These are phyloP conservation scores for Gardenia jasminoides DNA, from an alignment of 257 asterid species.

Conservation along the genomic window DNA sequence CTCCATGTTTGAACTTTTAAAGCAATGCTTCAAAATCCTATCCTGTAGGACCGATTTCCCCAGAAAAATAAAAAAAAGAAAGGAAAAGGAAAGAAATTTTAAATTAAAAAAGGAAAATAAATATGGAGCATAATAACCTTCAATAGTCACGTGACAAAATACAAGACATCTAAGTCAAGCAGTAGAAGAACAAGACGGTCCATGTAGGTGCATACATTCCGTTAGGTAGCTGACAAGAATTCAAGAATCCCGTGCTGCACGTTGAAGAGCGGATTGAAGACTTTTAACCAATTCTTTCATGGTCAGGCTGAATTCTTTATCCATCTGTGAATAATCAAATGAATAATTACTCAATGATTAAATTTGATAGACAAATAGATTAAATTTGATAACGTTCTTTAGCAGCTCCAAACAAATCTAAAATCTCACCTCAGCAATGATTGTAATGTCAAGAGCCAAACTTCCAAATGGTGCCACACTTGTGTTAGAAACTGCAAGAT, in stretches of 20 bases:
- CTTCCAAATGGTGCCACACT: slow-evolving; percentile 29
- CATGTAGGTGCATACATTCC: too few species aligned
- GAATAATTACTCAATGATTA: background rate
- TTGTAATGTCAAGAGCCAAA: slow-evolving; percentile 33
- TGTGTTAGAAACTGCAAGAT: slow-evolving; percentile 16
- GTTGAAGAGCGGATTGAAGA: slow-evolving; percentile 10
- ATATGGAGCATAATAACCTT: too few species aligned
- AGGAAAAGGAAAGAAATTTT: too few species aligned
- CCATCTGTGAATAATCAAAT: slow-evolving; percentile 20
- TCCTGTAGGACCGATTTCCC: too few species aligned
- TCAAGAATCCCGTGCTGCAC: background rate
- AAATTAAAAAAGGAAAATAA: too few species aligned
- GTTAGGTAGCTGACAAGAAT: too few species aligned
- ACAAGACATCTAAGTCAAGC: background rate
- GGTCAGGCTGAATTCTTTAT: slow-evolving; percentile 30
- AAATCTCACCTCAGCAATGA: background rate
- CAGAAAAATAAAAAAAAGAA: too few species aligned
- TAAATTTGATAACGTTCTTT: too few species aligned
- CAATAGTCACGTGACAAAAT: background rate
- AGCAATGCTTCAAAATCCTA: too few species aligned
- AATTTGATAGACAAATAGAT: too few species aligned
- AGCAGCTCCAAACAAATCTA: background rate
- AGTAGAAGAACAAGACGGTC: too few species aligned
- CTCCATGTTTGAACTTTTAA: too few species aligned
- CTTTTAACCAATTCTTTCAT: slow-evolving; percentile 4